These are phyloP conservation scores for Eucommia ulmoides DNA, from an alignment of 257 asterid species.

Conservation along the genomic window DNA sequence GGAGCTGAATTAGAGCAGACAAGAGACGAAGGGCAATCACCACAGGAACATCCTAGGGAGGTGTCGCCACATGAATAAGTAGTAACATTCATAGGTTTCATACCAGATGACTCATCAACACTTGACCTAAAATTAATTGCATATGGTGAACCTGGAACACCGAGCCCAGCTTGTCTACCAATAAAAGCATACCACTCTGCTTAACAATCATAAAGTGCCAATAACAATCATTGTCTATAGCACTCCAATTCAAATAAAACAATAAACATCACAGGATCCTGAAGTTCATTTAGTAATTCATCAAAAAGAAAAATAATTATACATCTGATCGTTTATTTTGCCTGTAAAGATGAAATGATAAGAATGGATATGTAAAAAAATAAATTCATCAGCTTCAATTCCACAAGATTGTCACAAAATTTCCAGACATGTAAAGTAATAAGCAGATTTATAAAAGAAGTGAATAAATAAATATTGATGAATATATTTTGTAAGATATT, in stretches of 20 bases:
- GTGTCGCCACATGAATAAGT: conserved; percentile 84
- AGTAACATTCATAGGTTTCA: conserved; percentile 81
- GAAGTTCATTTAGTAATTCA: not conserved
- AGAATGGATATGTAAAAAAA: too few relatives aligned
- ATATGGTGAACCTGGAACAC: conserved; percentile 86
- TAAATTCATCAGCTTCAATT: too few relatives aligned
- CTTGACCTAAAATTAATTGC: conserved; percentile 60
- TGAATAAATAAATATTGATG: not conserved
- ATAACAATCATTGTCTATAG: too few relatives aligned
- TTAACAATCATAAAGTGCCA: conserved; percentile 18
- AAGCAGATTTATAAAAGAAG: not conserved
- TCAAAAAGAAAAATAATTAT: too few relatives aligned
- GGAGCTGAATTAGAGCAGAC: conserved; percentile 62
- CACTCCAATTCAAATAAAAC: too few relatives aligned
- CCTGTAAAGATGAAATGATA: too few relatives aligned
- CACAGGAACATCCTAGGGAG: conserved; percentile 95
- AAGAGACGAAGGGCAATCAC: conserved; percentile 84
- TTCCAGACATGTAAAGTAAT: not conserved
- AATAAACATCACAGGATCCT: not conserved
- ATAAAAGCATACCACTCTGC: conserved; percentile 91
- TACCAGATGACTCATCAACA: conserved; percentile 65
- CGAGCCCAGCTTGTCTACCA: conserved; percentile 60
- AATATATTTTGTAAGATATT: not conserved
- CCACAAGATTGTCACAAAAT: not conserved
- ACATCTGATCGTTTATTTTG: too few relatives aligned